Conservation (phyloP, 2,329 filamentous ascomycete genomes). For the Lasiodiplodia theobromae region DNA sequence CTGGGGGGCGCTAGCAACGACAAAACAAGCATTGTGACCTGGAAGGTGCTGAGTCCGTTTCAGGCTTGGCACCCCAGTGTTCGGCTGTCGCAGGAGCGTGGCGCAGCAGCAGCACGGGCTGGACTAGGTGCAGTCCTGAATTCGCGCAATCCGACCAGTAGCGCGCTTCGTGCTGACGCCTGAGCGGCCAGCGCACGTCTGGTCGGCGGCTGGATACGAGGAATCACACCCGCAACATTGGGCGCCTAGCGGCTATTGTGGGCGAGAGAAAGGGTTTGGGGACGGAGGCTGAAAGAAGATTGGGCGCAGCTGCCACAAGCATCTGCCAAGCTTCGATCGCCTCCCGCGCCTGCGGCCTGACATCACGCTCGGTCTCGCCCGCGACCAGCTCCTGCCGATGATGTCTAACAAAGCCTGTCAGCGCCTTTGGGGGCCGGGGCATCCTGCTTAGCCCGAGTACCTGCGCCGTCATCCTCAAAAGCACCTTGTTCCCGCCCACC, state of each 20-base stretch:
- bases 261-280: not conserved
- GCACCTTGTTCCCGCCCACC: not conserved
- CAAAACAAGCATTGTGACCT: not conserved
- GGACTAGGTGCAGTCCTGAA: not conserved
- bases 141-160: not conserved
- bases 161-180: not conserved
- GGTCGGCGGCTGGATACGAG: not conserved
- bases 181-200: not conserved
- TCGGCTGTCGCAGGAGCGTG: not conserved
- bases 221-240: not conserved
- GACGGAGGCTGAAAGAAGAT: not conserved
- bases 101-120: not conserved
- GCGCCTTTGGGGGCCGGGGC: not conserved
- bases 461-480: not conserved
- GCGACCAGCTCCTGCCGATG: not conserved
- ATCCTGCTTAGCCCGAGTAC: not conserved
- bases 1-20: not conserved
- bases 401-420: not conserved
- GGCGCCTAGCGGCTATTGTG: not conserved
- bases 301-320: not conserved
- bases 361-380: not conserved
- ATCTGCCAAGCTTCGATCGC: not conserved
- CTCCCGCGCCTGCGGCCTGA: not conserved
- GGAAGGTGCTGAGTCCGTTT: not conserved
- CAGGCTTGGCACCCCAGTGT: not conserved